These are phyloP conservation scores for Ehretia macrophylla DNA, from an alignment of 257 asterid genomes.

Conservation along the genomic window DNA sequence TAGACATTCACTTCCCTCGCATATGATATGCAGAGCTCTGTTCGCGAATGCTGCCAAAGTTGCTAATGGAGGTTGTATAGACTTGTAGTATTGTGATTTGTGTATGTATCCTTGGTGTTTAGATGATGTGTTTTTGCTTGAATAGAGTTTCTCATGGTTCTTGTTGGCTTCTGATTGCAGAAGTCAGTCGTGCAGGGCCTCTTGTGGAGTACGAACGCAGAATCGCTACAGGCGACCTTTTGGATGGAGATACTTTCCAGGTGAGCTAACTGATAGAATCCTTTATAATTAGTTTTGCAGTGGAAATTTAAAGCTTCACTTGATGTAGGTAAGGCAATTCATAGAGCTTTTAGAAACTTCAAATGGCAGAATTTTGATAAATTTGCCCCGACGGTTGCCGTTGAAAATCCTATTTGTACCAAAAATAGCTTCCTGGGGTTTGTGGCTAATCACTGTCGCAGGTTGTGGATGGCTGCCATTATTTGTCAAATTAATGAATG, in stretches of 20 bases:
- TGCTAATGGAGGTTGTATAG: slow-evolving; percentile 42
- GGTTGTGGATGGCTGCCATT: too few species aligned
- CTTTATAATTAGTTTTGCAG: too few species aligned
- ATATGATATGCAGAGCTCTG: slow-evolving; percentile 36
- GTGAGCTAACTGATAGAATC: slow-evolving; percentile 17
- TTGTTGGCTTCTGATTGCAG: slow-evolving; percentile 36
- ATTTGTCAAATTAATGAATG: too few species aligned
- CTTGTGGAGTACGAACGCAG: slow-evolving; percentile 79
- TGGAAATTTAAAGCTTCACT: too few species aligned
- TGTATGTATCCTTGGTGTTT: background rate
- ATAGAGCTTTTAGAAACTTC: too few species aligned
- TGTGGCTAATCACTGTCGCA: too few species aligned
- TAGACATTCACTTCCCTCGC: slow-evolving; percentile 30
- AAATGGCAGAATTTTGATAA: too few species aligned
- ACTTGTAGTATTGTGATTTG: slow-evolving; percentile 14
- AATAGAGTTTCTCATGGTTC: background rate
- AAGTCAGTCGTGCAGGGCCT: slow-evolving; percentile 60
- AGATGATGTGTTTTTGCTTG: background rate
- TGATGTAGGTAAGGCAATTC: too few species aligned
- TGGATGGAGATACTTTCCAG: slow-evolving; percentile 89
- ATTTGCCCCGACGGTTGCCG: too few species aligned
- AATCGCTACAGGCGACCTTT: slow-evolving; percentile 72
- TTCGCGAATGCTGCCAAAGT: slow-evolving; percentile 46
- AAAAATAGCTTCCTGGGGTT: too few species aligned
- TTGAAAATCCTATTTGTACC: too few species aligned